Base-by-base conservation (phyloP, 2,329 filamentous ascomycete species). In the Sclerotinia trifoliorum region DNA sequence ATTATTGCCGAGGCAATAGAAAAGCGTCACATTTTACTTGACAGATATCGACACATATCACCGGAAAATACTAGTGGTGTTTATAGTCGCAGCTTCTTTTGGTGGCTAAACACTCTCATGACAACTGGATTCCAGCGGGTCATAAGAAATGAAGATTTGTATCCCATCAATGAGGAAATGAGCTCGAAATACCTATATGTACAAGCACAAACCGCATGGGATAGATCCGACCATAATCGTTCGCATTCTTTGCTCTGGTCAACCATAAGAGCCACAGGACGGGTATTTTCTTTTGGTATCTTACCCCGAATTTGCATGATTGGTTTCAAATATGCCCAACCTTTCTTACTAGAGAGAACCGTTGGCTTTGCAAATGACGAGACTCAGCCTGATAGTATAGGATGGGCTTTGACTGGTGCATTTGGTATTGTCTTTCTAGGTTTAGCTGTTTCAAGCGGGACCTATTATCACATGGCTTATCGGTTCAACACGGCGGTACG, bases 51-150 rank as follows among this genome's bases (percentile, higher is more conserved):
- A n/a, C 32, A 71, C 60, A 68, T 71, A n/a, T 78, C 78, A 10
- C 80, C 80, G 5, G 80, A 82, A 68, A 75, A 74, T 0, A 78
- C 77, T 0, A 79, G 79, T 68, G 80, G 81, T 19, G 71, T 81
- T 10, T 79, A 80, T 51, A 78, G 75, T 67, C 77, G 77, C 15
- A 77, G 76, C 26, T 73, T 81, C 48, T 78, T 80, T 66, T 77
- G 77, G 70, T 82, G 80, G 80, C 71, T 81, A 49, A 78, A 78
- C 48, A 74, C 76, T 8, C 73, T 82, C 26, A 74, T 81, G 71
- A 65, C 71, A 58, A 77, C 70, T 15, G 80, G 80, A 1, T 81
- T 79, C 48, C 73, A 71, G 29, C 74, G 74, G 29, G 70, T 81
- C 55, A 71, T 82, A 21, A 75, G 70, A 55, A 77, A 78, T 7